Conservation (phyloP, 2,329 filamentous ascomycete species). For the Diplodia scrobiculata region DNA sequence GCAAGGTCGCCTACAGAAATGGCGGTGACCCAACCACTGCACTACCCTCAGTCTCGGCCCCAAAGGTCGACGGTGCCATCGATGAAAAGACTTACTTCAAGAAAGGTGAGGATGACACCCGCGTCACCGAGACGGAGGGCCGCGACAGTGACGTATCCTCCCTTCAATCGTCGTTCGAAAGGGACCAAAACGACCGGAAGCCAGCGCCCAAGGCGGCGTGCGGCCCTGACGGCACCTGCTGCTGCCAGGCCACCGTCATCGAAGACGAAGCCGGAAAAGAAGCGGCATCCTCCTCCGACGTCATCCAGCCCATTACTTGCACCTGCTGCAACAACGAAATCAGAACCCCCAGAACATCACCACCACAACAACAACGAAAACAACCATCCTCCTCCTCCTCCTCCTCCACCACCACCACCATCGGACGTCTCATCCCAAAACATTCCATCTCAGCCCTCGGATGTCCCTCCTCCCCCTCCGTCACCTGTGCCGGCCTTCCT, state of each 20-base stretch:
- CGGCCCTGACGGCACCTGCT: slow-evolving; percentile 46
- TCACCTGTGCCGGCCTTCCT: neutral
- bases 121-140: slow-evolving; percentile 35
- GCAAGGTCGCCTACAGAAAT: slow-evolving; percentile 37
- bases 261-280: slow-evolving; percentile 42
- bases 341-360: slow-evolving; percentile 5
- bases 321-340: slow-evolving; percentile 39
- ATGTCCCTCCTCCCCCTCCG: neutral
- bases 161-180: slow-evolving; percentile 24
- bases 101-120: slow-evolving; percentile 34
- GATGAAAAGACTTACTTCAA: slow-evolving; percentile 31
- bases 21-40: neutral
- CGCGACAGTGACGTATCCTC: slow-evolving; percentile 27
- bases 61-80: neutral
- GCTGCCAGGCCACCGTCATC: slow-evolving; percentile 54
- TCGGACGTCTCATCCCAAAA: neutral
- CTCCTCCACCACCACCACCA: neutral
- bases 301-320: slow-evolving; percentile 42
- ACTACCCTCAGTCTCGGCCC: neutral
- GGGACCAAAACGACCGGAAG: neutral
- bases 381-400: slow-evolving; percentile 6
- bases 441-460: neutral
- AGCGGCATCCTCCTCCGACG: slow-evolving; percentile 33
- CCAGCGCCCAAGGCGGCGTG: slow-evolving; percentile 30
- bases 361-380: slow-evolving; percentile 34